Evolutionary conservation across 140 eudicot species (phyloP), one percentile per base, ranked within the genome.

Genomic region (Stevia rebaudiana): DNA sequence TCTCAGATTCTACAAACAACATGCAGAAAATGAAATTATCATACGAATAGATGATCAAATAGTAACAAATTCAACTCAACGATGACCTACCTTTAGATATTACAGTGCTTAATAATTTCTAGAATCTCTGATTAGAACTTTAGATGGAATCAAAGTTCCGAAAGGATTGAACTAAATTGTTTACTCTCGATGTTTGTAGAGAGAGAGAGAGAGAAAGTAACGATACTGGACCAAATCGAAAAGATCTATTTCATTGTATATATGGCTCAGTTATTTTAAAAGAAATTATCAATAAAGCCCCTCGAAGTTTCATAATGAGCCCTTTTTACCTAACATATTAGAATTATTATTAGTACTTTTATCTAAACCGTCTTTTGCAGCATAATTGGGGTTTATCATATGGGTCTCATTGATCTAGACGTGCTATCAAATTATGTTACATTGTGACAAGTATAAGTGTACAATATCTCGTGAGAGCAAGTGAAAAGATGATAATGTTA

Each of bases 81-180:
- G 23, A 46, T 31, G 67, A 41, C 65, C 12, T 22, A 72, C 77
- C 63, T 40, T 72, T 12, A 51, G 67, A 72, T 63, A 39, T 23
- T 52, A 72, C 22, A 52, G 66, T 42, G 57, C 55, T 50, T 37
- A 47, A 49, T 60, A 48, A 37, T 19, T 55, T 72, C 8, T 39
- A 52, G 30, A 72, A 42, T 35, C 11, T 22, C 6, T 10, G 41
- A 58, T 28, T 69, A 28, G 33, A 28, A 28, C 33, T 28, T 36
- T 17, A 43, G 17, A 40, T 36, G 69, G 61, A 59, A 70, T 70
- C 75, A 48, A 61, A 33, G 28, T 7, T 16, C 39, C 47, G 40
- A 37, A 22, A 36, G 46, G 47, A 42, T 36, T 51, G 57, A 18
- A 51, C 43, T 31, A 54, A 52, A 63, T 25, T 43, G 37, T 58